Evolutionary conservation across 2,329 filamentous ascomycete species (phyloP).

Genomic region (Epichloe brachyelytri): DNA sequence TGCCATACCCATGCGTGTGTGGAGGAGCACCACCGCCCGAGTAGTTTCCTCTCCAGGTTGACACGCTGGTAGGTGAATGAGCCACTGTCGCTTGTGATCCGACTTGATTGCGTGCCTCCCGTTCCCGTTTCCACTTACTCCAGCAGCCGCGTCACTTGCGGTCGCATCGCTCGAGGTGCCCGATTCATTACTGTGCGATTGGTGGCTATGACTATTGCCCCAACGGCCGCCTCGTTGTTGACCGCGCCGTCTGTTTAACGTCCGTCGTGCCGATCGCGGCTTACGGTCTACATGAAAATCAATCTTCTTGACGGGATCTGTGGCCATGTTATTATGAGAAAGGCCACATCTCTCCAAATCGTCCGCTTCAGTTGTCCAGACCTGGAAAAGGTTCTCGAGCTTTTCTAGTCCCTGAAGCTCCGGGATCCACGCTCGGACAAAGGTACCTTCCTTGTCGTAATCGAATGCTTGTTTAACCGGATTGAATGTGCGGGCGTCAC

Average conservation of each 20-base stretch:
- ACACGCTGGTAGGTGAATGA: neutral
- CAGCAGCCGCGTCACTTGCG: neutral
- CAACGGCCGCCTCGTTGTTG: slow-evolving; percentile 11
- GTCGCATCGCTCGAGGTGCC: slow-evolving; percentile 1
- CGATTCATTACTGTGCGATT: neutral
- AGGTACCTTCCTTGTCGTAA: slow-evolving; percentile 58
- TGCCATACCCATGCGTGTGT: neutral
- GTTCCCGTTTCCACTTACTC: neutral
- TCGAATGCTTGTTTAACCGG: slow-evolving; percentile 70
- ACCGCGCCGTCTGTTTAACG: slow-evolving; percentile 14
- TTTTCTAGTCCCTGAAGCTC: slow-evolving; percentile 46
- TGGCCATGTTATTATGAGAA: slow-evolving; percentile 48
- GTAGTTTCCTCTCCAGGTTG: slow-evolving; percentile 3
- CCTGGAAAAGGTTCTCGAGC: slow-evolving; percentile 52
- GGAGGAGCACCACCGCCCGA: neutral
- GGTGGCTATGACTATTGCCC: slow-evolving; percentile 2
- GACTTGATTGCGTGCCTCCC: neutral
- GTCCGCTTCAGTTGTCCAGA: slow-evolving; percentile 48
- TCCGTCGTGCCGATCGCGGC: slow-evolving; percentile 18
- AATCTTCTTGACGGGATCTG: slow-evolving; percentile 52
- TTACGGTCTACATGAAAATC: slow-evolving; percentile 46
- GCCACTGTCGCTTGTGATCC: neutral
- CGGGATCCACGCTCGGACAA: slow-evolving; percentile 60
- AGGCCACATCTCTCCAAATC: slow-evolving; percentile 46
- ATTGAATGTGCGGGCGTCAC: slow-evolving; percentile 63